Evolutionary conservation across 202 grass and related monocot genomes (phyloP).

Genomic region (Zizania palustris): DNA sequence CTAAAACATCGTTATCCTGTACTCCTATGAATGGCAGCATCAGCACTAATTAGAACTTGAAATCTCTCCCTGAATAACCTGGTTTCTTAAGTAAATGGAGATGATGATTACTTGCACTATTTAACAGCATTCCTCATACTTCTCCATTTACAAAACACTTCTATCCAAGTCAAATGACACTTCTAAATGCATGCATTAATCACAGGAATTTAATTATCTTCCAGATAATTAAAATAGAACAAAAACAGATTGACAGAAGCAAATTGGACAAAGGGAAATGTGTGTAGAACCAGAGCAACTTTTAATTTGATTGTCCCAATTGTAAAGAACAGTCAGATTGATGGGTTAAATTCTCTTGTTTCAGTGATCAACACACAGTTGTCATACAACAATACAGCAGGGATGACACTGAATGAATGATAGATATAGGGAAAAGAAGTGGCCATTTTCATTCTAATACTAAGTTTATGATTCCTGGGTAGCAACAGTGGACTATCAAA

Average conservation of each 20-base stretch:
- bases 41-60: constrained; percentile 16
- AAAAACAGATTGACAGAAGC: neutral
- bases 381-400: constrained; percentile 23
- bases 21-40: neutral
- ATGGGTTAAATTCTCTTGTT: neutral
- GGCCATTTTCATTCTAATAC: neutral
- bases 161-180: constrained; percentile 8
- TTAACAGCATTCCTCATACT: constrained; percentile 45
- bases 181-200: neutral
- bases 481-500: neutral
- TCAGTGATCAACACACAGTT: neutral
- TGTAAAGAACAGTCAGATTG: neutral
- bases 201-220: neutral
- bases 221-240: constrained; percentile 6
- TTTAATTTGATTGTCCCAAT: neutral
- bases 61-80: constrained; percentile 42
- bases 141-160: constrained; percentile 29
- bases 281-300: neutral
- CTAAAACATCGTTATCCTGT: constrained; percentile 16
- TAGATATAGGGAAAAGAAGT: neutral
- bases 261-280: neutral
- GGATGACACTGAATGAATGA: constrained; percentile 1
- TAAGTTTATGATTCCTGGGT: neutral
- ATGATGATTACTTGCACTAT: constrained; percentile 54
- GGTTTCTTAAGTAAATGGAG: constrained; percentile 42